These are phyloP conservation scores for Xylaria acuta DNA, from an alignment of 495 filamentous ascomycete genomes.

Conservation along the genomic window DNA sequence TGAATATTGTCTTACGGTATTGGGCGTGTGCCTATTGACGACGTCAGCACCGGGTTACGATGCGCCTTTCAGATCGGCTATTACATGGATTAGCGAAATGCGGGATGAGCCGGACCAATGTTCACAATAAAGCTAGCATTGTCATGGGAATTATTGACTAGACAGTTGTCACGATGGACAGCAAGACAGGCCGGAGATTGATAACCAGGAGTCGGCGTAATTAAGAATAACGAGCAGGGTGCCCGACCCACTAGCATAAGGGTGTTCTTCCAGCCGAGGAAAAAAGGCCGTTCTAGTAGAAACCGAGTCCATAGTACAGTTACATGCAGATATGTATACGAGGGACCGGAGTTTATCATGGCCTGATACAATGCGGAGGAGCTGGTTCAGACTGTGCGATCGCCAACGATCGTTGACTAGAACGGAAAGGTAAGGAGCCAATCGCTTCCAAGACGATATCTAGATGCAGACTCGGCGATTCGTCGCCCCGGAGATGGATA, in stretches of 20 bases:
- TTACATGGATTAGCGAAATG: constrained; percentile 8
- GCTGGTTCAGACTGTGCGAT: background rate
- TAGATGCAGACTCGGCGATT: constrained; percentile 14
- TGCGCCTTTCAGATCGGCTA: constrained; percentile 18
- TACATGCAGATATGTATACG: background rate
- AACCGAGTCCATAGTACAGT: background rate
- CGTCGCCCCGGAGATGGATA: constrained; percentile 7
- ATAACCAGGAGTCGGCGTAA: background rate
- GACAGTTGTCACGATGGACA: background rate
- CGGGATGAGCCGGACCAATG: constrained; percentile 23
- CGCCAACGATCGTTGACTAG: background rate
- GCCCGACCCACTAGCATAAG: background rate
- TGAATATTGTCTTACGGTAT: background rate
- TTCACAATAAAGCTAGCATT: constrained; percentile 3
- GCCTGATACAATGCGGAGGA: background rate
- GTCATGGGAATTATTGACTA: background rate
- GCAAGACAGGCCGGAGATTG: background rate
- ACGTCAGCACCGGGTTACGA: constrained; percentile 22
- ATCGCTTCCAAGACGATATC: constrained; percentile 11
- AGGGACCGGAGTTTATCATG: background rate
- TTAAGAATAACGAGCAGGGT: background rate
- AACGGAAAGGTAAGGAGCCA: background rate
- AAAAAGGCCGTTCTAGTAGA: background rate
- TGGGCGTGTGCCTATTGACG: constrained; percentile 14
- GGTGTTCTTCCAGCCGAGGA: background rate